A percentile compares a stretch with the other conserved stretches of the same genome.
phyloP scores from a whole-genome alignment of 1,284 basidiomycete genomes.

The Phellopilus nigrolimitatus region DNA sequence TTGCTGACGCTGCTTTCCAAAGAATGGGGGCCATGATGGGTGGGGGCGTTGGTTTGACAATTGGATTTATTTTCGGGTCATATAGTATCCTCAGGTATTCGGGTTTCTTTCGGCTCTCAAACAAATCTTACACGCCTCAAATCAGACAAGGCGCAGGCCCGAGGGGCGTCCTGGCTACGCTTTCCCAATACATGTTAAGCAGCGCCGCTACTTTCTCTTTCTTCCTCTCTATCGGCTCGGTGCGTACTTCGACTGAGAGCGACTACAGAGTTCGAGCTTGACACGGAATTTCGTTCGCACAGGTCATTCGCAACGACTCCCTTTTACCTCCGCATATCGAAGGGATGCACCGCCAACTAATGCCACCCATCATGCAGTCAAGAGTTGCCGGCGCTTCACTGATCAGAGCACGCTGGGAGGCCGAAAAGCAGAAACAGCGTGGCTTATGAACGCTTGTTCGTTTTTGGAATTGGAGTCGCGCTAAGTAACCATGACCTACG shows the following conservation, averaged over 20 bases:
- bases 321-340: conserved; percentile 53
- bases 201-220: conserved; percentile 85
- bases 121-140: conserved; percentile 11
- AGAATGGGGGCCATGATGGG: conserved; percentile 95
- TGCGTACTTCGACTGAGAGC: conserved; percentile 33
- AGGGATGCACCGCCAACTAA: conserved; percentile 53
- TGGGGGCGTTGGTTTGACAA: conserved; percentile 86
- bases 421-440: conserved; percentile 42
- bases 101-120: conserved; percentile 1
- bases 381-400: conserved; percentile 60
- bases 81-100: conserved; percentile 83
- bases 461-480: background rate
- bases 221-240: conserved; percentile 82
- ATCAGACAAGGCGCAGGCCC: conserved; percentile 81
- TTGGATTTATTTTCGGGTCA: conserved; percentile 93
- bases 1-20: conserved; percentile 19
- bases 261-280: conserved; percentile 13
- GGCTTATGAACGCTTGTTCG: background rate
- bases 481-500: background rate
- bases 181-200: conserved; percentile 92
- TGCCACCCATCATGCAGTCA: conserved; percentile 50
- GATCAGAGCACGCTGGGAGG: conserved; percentile 67
- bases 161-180: conserved; percentile 78
- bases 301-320: conserved; percentile 76
- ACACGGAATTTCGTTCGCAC: conserved; percentile 12